These are phyloP conservation scores for Cokeromyces recurvatus DNA, from an alignment of 371 early-diverging fungal genomes.

Conservation along the genomic window DNA sequence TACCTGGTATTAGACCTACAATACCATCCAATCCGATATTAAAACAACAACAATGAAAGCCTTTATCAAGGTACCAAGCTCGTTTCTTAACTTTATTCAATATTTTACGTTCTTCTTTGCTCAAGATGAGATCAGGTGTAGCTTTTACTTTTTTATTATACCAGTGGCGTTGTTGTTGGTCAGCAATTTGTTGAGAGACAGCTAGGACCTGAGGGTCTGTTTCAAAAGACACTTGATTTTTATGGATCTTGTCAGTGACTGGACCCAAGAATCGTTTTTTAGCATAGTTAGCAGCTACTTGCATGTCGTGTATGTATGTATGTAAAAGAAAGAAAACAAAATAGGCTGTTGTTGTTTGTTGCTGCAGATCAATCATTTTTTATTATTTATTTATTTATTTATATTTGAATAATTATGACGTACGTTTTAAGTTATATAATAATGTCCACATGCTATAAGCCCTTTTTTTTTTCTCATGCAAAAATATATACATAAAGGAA, in stretches of 20 bases:
- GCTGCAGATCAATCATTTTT: too few species aligned
- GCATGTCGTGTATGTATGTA: background rate
- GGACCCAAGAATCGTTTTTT: constrained; percentile 9
- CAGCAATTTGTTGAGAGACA: constrained; percentile 15
- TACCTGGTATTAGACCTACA: constrained; percentile 42
- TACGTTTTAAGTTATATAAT: background rate
- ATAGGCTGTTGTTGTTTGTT: too few species aligned
- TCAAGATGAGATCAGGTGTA: constrained; percentile 31
- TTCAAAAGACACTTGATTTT: constrained; percentile 3
- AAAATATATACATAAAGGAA: too few species aligned
- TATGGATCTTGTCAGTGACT: constrained; percentile 1
- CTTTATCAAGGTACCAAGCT: constrained; percentile 37
- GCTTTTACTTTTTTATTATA: constrained; percentile 18
- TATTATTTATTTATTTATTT: too few species aligned
- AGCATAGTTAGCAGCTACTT: constrained; percentile 4
- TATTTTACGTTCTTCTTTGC: constrained; percentile 24
- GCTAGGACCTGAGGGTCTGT: constrained; percentile 18
- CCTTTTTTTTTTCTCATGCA: too few species aligned
- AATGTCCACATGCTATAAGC: too few species aligned
- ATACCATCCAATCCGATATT: constrained; percentile 44
- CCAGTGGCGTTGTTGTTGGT: constrained; percentile 18
- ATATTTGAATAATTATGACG: too few species aligned
- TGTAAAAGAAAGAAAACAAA: background rate
- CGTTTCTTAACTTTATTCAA: constrained; percentile 28
- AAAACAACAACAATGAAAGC: constrained; percentile 39